Evolutionary conservation across 768 basidiomycete genomes (phyloP), one percentile per base, ranked within the genome.

Genomic region (Suillus lakei): DNA sequence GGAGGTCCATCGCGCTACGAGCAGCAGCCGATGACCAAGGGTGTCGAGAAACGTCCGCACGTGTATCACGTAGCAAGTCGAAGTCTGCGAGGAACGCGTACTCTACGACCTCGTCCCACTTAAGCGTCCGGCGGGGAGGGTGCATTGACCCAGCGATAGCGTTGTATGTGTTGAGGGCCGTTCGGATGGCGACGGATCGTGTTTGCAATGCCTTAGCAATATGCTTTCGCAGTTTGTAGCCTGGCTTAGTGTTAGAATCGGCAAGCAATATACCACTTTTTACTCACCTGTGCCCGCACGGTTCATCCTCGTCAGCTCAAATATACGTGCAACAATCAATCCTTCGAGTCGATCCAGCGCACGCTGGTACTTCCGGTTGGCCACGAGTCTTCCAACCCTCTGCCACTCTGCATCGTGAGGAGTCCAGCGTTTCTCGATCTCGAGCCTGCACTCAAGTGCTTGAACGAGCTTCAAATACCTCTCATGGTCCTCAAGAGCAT

Each of bases 21-120:
- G 65, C 64, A 4, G 53, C 59, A 9, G 72, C 64, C 2, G 61
- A 26, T 1, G 69, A 63, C 73, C 73, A 73, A 15, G 64, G 65
- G 8, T 41, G 43, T 26, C 61, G 10, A 5, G 55, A 69, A 18
- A 75, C 61, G n/a, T 75, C 69, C 15, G 64, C 53, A 15, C 65
- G 61, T 2, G 63, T 63, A 44, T 70, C 60, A 28, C 64, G 63
- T n/a, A 74, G 67, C 8, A 70, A 60, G n/a, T 67, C 66, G 36
- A 72, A 44, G 9, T 44, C 9, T 0, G 43, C 21, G 2, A 44
- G 43, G n/a, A 44, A 44, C 9, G 16, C 43, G n/a, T 44, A 44
- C 4, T 44, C 43, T 0, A 44, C 43, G 1, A 44, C 21, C 5
- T 44, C 21, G 9, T 44, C 43, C 43, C 43, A 44, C 43, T 44